phyloP scores from a whole-genome alignment of 352 stramenopile species.

The Globisporangium paroecandrum region DNA sequence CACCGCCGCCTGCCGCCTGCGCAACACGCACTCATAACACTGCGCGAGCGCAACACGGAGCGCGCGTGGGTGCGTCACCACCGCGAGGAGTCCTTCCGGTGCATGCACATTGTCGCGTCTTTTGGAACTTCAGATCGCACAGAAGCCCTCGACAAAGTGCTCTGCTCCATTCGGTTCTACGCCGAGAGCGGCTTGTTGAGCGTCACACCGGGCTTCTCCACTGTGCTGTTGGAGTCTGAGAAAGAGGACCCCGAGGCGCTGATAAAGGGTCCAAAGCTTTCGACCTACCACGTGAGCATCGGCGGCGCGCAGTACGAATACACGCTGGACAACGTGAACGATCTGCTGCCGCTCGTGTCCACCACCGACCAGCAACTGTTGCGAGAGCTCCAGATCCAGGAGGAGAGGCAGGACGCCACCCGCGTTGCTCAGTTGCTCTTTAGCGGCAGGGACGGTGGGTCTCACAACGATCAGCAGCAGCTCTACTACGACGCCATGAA shows the following conservation, averaged over 20 bases:
- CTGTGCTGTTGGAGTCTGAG: conserved; percentile 23
- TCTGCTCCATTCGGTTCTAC: conserved; percentile 55
- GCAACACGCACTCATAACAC: conserved; percentile 17
- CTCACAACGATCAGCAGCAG: not conserved
- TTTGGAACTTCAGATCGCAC: conserved; percentile 18
- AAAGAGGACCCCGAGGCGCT: conserved; percentile 29
- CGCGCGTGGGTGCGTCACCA: conserved; percentile 35
- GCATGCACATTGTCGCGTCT: conserved; percentile 62
- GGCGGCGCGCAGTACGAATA: conserved; percentile 53
- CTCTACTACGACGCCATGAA: conserved; percentile 12
- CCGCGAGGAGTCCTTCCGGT: conserved; percentile 47
- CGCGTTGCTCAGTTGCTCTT: conserved; percentile 18
- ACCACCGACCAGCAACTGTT: conserved; percentile 35
- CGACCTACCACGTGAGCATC: conserved; percentile 39
- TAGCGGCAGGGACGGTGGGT: not conserved
- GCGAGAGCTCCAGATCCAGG: conserved; percentile 40
- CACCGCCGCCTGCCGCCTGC: conserved; percentile 21
- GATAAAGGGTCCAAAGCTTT: conserved; percentile 38
- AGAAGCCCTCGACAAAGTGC: conserved; percentile 27
- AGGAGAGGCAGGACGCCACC: conserved; percentile 32
- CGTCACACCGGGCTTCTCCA: conserved; percentile 54
- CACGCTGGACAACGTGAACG: conserved; percentile 54
- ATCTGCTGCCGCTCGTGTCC: conserved; percentile 40
- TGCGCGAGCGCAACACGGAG: conserved; percentile 28
- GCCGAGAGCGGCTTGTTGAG: conserved; percentile 47